Base-by-base conservation (phyloP, 345 rosid genomes). In the Citrus unshiu region DNA sequence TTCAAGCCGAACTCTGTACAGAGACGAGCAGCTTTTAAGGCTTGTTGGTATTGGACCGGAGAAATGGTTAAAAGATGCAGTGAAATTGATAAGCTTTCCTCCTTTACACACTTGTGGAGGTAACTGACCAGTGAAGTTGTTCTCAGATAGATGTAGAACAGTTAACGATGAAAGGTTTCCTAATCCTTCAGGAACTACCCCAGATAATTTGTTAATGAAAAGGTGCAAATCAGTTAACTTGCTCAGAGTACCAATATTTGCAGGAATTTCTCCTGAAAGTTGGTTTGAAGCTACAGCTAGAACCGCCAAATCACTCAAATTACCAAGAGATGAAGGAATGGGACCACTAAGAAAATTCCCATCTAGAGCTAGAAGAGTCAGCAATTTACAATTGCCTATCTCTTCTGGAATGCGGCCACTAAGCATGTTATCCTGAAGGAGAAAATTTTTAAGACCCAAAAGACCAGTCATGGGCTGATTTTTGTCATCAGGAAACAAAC, bases 11-110 rank as follows among this genome's bases (percentile, higher is more conserved):
- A 81, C 83, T 77, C 88, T 78, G 24, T 46, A 70, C 39, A 81
- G 56, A 67, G 80, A 30, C 40, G 0, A 46, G 64, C 85, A 86
- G 61, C 79, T 81, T 37, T 60, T 77, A 63, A 83, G 74, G 75
- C 84, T 83, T 24, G 4, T 12, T 3, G 86, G 86, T 14, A 83
- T 77, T 30, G 85, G 81, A 30, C 86, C 88, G 0, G 73, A 62
- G 76, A 81, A 83, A 72, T 68, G 74, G 83, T 83, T 83, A 54
- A 10, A 57, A 25, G 57, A 27, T 7, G 83, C 83, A 29, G 62
- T 78, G 76, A 86, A 79, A n/a, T 81, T 76, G 24, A 54, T 46
- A 16, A 83, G 81, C 27, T 59, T 73, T 46, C 81, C 84, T 57
- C 79, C 80, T 24, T 34, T 22, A 34, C 88, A 83, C 1, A 83